Evolutionary conservation across 2,329 filamentous ascomycete genomes (phyloP).

Genomic region (Aspergillus luchuensis): DNA sequence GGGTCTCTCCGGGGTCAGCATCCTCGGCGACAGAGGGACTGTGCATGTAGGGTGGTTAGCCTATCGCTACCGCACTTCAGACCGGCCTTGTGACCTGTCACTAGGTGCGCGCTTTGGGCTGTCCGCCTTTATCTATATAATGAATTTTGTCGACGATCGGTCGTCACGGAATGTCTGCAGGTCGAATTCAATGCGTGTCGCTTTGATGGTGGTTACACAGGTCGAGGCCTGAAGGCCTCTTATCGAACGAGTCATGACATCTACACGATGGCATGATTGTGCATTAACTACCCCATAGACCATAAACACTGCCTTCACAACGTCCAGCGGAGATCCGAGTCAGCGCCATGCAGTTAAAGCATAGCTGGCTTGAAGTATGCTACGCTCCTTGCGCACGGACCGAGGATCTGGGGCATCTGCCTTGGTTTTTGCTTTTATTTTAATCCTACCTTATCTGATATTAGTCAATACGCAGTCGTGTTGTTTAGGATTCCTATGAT

Average conservation of each 20-base stretch:
- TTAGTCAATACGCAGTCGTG: neutral
- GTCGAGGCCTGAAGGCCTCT: neutral
- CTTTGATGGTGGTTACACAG: neutral
- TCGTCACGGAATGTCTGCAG: neutral
- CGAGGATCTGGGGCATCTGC: neutral
- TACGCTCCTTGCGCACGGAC: constrained; percentile 1
- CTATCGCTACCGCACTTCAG: neutral
- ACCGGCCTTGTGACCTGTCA: neutral
- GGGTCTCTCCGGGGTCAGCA: neutral
- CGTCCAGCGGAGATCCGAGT: neutral
- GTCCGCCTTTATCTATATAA: neutral
- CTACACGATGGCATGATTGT: neutral
- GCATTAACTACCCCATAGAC: neutral
- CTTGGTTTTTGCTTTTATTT: neutral
- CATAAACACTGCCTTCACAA: neutral
- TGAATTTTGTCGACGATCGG: neutral
- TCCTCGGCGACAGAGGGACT: neutral
- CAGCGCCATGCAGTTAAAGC: neutral
- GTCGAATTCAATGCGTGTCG: neutral
- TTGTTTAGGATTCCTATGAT: no score
- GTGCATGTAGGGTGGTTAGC: neutral
- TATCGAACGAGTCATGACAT: neutral
- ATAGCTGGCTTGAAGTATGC: neutral
- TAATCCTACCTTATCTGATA: neutral
- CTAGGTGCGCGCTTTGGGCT: neutral